Evolutionary conservation across 208 protist genomes (phyloP), one percentile per base, ranked within the genome.

Genomic region (Trypanosoma theileri): DNA sequence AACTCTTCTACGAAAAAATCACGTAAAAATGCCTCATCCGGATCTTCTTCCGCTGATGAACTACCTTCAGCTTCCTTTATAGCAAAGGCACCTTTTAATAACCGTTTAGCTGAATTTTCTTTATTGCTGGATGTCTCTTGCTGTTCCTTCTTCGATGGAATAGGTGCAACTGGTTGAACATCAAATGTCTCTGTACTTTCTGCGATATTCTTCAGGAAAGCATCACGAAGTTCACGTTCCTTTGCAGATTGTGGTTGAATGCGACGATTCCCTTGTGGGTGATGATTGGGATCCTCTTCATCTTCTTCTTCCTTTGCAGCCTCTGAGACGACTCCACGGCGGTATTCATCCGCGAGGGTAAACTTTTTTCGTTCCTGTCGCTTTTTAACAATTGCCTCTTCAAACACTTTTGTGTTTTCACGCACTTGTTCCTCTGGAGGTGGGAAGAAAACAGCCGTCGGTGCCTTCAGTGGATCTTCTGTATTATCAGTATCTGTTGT

Each of bases 281-380:
- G 42, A 14, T 59, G 24, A 0, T 35, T 21, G 9, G 26, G 45
- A 10, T 11, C 52, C 21, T 76, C 71, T 13, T 69, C 71, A 0
- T 64, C 73, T 26, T 79, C 69, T 14, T 73, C 66, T 22, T 70
- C 71, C 4, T 22, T 21, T 35, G 77, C 69, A 28, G 73, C 84
- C 12, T 71, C 75, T 21, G 65, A 71, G 19, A 74, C 31, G 52
- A 95, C 28, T 16, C 85, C 79, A 45, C 92, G 87, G 57, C 77
- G 48, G 79, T 95, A 96, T 68, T 96, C 90, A 46, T 94, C 89
- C 21, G 77, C 74, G 19, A 96, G 77, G 11, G 87, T 94, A 71
- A 93, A 92, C 48, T 66, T 57, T 22, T 73, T 57, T 26, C 51
- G 42, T 28, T 66, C 41, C 14, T 67, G 50, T 19, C 76, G 73